phyloP scores from a whole-genome alignment of 352 stramenopile genomes.

The Globisporangium viniferum region DNA sequence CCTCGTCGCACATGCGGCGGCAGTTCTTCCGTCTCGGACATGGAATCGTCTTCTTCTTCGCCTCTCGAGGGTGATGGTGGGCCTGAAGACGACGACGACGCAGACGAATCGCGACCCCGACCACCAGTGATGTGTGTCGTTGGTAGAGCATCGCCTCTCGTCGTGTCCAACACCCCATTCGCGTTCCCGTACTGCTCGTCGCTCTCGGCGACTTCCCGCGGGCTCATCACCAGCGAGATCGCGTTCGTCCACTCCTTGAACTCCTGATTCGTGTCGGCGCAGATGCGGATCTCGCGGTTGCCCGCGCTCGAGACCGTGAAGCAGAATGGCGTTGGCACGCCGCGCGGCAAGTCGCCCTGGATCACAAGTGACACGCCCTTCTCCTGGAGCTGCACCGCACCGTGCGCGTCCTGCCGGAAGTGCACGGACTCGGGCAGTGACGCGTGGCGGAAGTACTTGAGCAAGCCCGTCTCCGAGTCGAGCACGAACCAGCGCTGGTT shows the following conservation, averaged over 20 bases:
- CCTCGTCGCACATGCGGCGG: background rate
- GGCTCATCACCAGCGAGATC: conserved; percentile 66
- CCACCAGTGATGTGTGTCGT: background rate
- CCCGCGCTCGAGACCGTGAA: conserved; percentile 54
- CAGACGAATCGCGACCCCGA: conserved; percentile 3
- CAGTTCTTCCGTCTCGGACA: conserved; percentile 6
- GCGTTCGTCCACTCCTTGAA: conserved; percentile 76
- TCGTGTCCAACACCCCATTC: background rate
- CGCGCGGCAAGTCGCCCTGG: conserved; percentile 59
- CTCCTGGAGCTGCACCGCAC: conserved; percentile 43
- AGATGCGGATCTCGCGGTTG: conserved; percentile 47
- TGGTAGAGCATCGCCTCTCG: background rate
- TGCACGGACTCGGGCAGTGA: conserved; percentile 50
- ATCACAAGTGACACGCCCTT: conserved; percentile 58
- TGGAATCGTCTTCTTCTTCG: conserved; percentile 10
- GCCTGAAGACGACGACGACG: conserved; percentile 14
- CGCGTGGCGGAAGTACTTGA: conserved; percentile 76
- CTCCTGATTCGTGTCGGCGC: conserved; percentile 63
- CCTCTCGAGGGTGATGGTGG: conserved; percentile 14
- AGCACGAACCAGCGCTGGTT: conserved; percentile 83
- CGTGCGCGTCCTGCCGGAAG: conserved; percentile 59
- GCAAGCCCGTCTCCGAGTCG: conserved; percentile 50
- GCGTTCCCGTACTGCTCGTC: background rate
- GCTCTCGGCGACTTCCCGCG: conserved; percentile 15
- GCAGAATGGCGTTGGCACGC: conserved; percentile 78